A percentile compares a stretch with the other conserved stretches of the same genome.
These are phyloP conservation scores for Alternaria novae-zelandiae DNA, from an alignment of 2,329 filamentous ascomycete genomes.

Conservation along the genomic window DNA sequence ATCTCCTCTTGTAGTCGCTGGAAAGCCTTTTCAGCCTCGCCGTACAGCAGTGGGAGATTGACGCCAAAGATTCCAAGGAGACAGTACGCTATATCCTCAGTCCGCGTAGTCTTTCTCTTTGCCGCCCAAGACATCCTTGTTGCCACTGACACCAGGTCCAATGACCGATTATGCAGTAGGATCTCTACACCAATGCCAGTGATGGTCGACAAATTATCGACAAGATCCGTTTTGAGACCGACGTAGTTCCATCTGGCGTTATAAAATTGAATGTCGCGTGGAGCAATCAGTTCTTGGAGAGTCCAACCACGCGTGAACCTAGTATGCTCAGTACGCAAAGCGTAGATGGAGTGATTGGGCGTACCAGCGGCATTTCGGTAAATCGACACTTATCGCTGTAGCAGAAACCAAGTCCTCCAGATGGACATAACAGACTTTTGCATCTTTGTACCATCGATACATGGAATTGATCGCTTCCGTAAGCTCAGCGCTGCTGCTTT, in stretches of 20 bases:
- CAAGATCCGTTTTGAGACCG: not conserved
- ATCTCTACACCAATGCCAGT: not conserved
- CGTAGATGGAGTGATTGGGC: not conserved
- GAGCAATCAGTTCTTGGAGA: slow-evolving; percentile 1
- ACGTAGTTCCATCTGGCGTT: not conserved
- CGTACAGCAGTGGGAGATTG: not conserved
- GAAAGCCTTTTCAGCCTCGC: not conserved
- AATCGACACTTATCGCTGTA: not conserved
- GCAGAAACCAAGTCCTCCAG: not conserved
- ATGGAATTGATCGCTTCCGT: slow-evolving; percentile 20
- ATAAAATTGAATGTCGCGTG: not conserved
- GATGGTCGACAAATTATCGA: not conserved
- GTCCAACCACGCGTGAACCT: slow-evolving; percentile 2
- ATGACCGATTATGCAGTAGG: not conserved
- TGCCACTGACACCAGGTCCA: not conserved
- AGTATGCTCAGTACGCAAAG: not conserved
- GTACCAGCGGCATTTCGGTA: not conserved
- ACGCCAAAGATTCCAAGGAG: not conserved
- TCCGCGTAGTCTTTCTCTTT: not conserved
- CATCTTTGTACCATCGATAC: slow-evolving; percentile 16
- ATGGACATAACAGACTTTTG: slow-evolving; percentile 10
- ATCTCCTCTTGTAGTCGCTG: slow-evolving; percentile 1
- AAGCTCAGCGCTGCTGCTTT: slow-evolving; percentile 14
- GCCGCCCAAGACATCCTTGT: slow-evolving; percentile 3
- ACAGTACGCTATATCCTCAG: not conserved